phyloP scores from a whole-genome alignment of 2,329 filamentous ascomycete species.

The Fusarium virguliforme region DNA sequence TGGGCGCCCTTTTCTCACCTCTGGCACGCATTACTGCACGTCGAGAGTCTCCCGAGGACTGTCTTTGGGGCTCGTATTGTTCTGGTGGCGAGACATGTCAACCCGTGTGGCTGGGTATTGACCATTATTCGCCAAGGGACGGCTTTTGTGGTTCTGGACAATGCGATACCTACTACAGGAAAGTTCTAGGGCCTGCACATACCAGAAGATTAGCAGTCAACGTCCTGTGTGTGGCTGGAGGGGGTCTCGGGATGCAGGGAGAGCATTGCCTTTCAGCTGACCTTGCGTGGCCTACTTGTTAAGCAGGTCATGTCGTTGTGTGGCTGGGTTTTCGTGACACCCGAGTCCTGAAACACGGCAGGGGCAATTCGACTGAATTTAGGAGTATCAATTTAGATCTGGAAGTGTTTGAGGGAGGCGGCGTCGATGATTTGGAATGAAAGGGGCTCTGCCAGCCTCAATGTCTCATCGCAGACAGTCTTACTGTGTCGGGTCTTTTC shows the following conservation, averaged over 20 bases:
- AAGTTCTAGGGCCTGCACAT: constrained; percentile 17
- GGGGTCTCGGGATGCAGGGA: constrained; percentile 27
- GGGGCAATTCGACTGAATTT: constrained; percentile 17
- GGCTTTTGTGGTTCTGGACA: not conserved
- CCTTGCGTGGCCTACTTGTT: not conserved
- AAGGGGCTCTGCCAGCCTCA: constrained; percentile 21
- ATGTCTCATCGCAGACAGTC: constrained; percentile 40
- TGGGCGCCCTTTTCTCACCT: not conserved
- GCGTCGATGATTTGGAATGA: constrained; percentile 39
- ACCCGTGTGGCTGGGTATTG: constrained; percentile 34
- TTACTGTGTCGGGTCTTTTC: not conserved
- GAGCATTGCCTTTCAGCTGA: not conserved
- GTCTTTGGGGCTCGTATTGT: constrained; percentile 35
- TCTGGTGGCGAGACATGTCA: constrained; percentile 22
- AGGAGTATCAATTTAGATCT: constrained; percentile 2
- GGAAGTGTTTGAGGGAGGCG: constrained; percentile 33
- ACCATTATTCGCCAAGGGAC: not conserved
- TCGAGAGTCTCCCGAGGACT: not conserved
- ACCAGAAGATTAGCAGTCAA: not conserved
- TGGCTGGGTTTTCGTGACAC: constrained; percentile 16
- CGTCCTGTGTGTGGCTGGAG: constrained; percentile 21
- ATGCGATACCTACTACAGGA: constrained; percentile 25
- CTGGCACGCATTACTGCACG: constrained; percentile 35
- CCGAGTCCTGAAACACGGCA: constrained; percentile 13
- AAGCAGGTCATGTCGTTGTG: constrained; percentile 6